Evolutionary conservation across 805 yeast genomes (phyloP), one percentile per base, ranked within the genome.

Genomic region (Pichia heedii): DNA sequence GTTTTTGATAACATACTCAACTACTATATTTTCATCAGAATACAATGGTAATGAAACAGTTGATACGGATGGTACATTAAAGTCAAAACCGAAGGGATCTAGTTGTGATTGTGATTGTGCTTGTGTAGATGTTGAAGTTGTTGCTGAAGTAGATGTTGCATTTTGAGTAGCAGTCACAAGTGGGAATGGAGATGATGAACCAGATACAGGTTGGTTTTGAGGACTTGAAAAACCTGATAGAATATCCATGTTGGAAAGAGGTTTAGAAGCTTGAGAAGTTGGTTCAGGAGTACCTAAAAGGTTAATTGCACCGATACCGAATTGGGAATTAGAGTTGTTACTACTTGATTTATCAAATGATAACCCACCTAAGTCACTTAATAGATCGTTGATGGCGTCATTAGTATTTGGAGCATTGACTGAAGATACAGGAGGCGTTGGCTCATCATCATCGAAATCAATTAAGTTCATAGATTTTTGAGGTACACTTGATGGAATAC

Each of bases 301-400:
- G 20, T 57, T 56, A 37, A 61, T 61, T 12, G 64, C 60, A 36
- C 67, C 60, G 21, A 56, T 44, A 18, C 54, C 57, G 16, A 45
- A 45, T 18, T 51, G 41, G 18, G 47, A 43, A 41, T 29, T 38
- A 12, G 40, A n/a, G 20, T 40, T 46, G 29, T 39, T 46, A 37
- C 69, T 54, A 43, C 58, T 50, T 22, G 69, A 16, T 10, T 51
- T 51, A 20, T 45, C 47, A 27, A 82, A 74, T 2, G 85, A 73
- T 46, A 84, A 69, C 39, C 80, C 73, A 26, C 80, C 73, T 52
- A 84, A 66, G 50, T 81, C 93, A 40, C 84, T 79, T 47, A 88
- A 68, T 49, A 89, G 69, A 58, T 88, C 96, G 42, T 77, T 76
- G 41, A 81, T 65, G 13, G 68, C 65, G 50, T 65, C 69, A 37